Evolutionary conservation across 345 rosid genomes (phyloP), one percentile per base, ranked within the genome.

Genomic region (Sonneratia caseolaris): DNA sequence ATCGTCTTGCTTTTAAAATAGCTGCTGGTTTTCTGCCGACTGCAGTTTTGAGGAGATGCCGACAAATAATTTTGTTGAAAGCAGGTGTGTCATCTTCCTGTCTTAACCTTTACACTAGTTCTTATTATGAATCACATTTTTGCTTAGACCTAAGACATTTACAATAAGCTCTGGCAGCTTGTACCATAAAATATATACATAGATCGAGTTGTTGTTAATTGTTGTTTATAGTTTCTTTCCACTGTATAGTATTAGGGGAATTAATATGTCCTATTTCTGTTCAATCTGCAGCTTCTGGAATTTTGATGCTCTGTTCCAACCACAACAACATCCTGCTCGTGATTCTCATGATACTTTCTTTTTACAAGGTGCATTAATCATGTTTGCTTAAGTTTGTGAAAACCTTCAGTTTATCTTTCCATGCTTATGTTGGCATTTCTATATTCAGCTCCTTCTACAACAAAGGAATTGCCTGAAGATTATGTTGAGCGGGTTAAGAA

Each of bases 311-410:
- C 76, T 95, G 57, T 92, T 92, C 86, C 99, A 92, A 82, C 97
- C 97, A 42, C 99, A 95, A 77, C 97, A 95, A 72, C 99, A 95
- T 79, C 99, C 99, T 75, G 99, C 99, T 68, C 97, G 96, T 77
- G 99, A 95, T 80, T 86, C 99, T 57, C 99, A 95, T 71, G 97
- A 92, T 78, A 95, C 97, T 65, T 92, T 95, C 86, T 95, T 92
- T 81, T 75, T 90, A 67, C 35, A 43, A 69, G 51, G 49, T 24
- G 19, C 3, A 57, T 35, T 55, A 55, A 18, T 5, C n/a, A 27
- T 71, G n/a, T 53, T 47, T 43, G 15, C 43, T 35, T 51, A 10
- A 47, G 51, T 47, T 27, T 36, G 5, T 42, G 38, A 56, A 21
- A 35, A 35, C 15, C 3, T 62, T 27, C 36, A 27, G 7, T 36